Evolutionary conservation across 1,284 basidiomycete genomes (phyloP), one percentile per base, ranked within the genome.

Genomic region (Ceratobasidium sp.): DNA sequence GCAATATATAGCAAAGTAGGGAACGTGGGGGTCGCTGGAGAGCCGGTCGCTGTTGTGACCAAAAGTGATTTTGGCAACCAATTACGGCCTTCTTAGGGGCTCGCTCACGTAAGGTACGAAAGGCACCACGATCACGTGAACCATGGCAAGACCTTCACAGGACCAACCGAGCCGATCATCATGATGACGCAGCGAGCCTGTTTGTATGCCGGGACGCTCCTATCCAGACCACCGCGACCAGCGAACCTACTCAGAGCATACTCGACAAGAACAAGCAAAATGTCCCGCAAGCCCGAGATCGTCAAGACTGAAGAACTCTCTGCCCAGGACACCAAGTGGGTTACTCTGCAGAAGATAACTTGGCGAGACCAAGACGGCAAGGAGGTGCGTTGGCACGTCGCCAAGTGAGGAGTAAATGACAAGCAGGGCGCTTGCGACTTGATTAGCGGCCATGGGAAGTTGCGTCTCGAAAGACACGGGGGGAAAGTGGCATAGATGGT

Each of bases 401-500:
- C 57, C 55, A 35, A n/a, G 21, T 58, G 21, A 5, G 9, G 30
- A 23, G 18, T 28, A 7, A 11, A 32, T 32, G 44, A 44, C 35
- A 54, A 32, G 38, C 26, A 16, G 35, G 35, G 2, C 47, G 28
- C n/a, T 16, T n/a, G 13, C 35, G 35, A 58, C 64, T 11, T 28
- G 8, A 11, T 13, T 74, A 95, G 91, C 85, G 95, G 69, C 78
- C 86, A 49, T 97, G 95, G 95, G 96, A 98, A 81, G 89, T 85
- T 73, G 94, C 94, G 16, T 89, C 93, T 77, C 85, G 95, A 41
- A 91, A 88, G 78, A 95, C 93, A 11, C 85, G 92, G 49, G 86
- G 87, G 55, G 84, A 87, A 14, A 87, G 88, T 14, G 93, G 90
- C 0, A 87, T 95, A 66, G 95, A 97, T 82, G 93, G 94, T 94